Evolutionary conservation across 1,139 yeast species (phyloP), one percentile per base, ranked within the genome.

Genomic region (Debaryomyces nepalensis): DNA sequence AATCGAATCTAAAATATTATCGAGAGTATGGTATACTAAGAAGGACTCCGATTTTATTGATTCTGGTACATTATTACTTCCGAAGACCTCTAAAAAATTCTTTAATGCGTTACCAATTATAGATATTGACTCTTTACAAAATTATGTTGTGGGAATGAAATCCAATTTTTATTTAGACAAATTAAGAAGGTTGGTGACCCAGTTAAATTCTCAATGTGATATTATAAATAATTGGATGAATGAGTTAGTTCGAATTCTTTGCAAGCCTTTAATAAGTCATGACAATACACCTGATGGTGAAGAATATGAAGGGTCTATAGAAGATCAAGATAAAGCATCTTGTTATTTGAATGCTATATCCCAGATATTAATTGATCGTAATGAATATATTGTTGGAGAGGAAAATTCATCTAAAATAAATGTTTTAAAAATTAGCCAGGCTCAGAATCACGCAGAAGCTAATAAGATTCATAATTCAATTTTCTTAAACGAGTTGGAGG

Each of bases 271-370:
- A 26, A 67, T 66, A 47, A 59, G 66, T 2, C 72, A 69, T 27
- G 75, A 73, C 11, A 68, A 70, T 39, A 72, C 72, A 40, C 83
- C 85, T 1, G 81, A 81, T 46, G 95, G 95, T 14, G 87, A 81
- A 42, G 97, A 90, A 53, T 93, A 90, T 58, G 82, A 80, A 19
- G 77, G 76, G 11, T 82, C 95, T 0, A 70, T 91, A 39, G 79
- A 79, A 32, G 83, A 79, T 36, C 98, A 91, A 60, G 95, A 85
- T 45, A 72, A 75, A 45, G 84, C 84, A 0, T 82, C 82, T 33
- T 74, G 81, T 1, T 79, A 83, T 46, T 68, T 90, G 40, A 86
- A 82, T 45, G 79, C 82, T 7, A 51, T 90, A 3, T 82, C 82
- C 38, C 68, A 71, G 40, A 60, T 78, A 5, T 55, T 88, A 26